Evolutionary conservation across 2,329 filamentous ascomycete genomes (phyloP).

Genomic region (Calonectria pauciramosa): DNA sequence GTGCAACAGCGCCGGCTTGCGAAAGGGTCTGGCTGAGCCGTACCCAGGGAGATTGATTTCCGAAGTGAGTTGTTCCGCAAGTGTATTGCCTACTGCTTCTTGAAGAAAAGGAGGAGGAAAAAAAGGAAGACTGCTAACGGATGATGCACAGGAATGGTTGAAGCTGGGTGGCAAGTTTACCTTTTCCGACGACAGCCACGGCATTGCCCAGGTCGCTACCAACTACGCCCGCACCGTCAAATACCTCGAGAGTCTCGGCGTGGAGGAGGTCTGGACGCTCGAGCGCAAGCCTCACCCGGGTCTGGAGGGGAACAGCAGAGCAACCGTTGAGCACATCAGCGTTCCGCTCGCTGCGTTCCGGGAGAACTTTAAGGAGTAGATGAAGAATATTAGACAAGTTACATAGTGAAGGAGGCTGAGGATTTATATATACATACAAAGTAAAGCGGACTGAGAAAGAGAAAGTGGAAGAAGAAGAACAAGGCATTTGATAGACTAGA

Average conservation of each 20-base stretch:
- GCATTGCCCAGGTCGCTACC: slow-evolving; percentile 86
- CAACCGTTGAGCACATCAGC: slow-evolving; percentile 57
- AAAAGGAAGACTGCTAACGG: slow-evolving; percentile 12
- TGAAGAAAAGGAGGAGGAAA: too few species aligned
- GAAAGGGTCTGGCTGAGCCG: slow-evolving; percentile 91
- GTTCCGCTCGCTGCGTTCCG: slow-evolving; percentile 59
- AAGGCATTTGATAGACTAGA: not conserved
- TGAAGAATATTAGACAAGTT: not conserved
- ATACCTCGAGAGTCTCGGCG: slow-evolving; percentile 77
- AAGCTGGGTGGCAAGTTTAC: slow-evolving; percentile 84
- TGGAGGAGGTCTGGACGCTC: slow-evolving; percentile 73
- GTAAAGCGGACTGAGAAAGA: not conserved
- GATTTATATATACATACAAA: slow-evolving; percentile 10
- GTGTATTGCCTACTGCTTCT: not conserved
- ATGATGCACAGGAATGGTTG: slow-evolving; percentile 73
- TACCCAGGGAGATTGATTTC: slow-evolving; percentile 88
- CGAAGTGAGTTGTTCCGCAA: slow-evolving; percentile 65
- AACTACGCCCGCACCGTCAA: slow-evolving; percentile 81
- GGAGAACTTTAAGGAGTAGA: slow-evolving; percentile 41
- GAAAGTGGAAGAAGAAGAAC: not conserved
- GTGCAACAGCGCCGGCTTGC: slow-evolving; percentile 87
- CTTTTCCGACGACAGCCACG: slow-evolving; percentile 95
- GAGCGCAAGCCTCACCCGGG: slow-evolving; percentile 53
- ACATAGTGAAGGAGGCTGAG: slow-evolving; percentile 12
- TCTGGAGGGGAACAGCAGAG: slow-evolving; percentile 47